Evolutionary conservation across 1,284 basidiomycete genomes (phyloP), one percentile per base, ranked within the genome.

Genomic region (Tausonia pullulans): DNA sequence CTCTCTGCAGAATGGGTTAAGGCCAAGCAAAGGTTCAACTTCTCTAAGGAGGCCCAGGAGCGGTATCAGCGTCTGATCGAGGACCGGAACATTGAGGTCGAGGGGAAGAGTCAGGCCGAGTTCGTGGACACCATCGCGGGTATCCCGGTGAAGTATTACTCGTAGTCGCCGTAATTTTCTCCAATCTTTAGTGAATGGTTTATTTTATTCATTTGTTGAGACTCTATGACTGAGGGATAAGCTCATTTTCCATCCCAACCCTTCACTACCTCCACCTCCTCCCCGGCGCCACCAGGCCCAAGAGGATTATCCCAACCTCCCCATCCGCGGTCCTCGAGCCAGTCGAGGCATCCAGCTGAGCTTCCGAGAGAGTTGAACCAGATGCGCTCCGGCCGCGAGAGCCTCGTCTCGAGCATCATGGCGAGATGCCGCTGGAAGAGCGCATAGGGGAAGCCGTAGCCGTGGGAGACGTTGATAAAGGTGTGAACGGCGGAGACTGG

Each of bases 351-450:
- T 8, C 75, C 77, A 0, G 78, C 79, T 45, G 77, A 73, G 43
- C 78, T 78, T 1, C 74, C 71, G 3, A 83, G 70, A 44, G 75
- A 72, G 69, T 83, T 82, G 72, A 83, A 82, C 68, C 77, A 78
- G 9, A 78, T 74, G 50, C 79, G 74, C 65, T 83, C 81, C 1
- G 75, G 69, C 49, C 77, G 71, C 10, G 72, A 66, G 60, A 83
- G 75, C 55, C 74, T 74, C 0, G 72, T 71, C 68, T 83, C 82
- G 58, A 83, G 77, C 82, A 84, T 83, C 73, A 82, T 83, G 4
- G 79, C 76, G 13, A 81, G 64, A 65, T 82, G 81, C 4, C 79
- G 75, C 62, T 77, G 76, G 68, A 14, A 45, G 52, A 48, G 45
- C 3, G 14, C 10, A 45, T n/a, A 53, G 52, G 43, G 59, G 49